Base-by-base conservation (phyloP, 2,329 filamentous ascomycete species). In the Colletotrichum sp. region DNA sequence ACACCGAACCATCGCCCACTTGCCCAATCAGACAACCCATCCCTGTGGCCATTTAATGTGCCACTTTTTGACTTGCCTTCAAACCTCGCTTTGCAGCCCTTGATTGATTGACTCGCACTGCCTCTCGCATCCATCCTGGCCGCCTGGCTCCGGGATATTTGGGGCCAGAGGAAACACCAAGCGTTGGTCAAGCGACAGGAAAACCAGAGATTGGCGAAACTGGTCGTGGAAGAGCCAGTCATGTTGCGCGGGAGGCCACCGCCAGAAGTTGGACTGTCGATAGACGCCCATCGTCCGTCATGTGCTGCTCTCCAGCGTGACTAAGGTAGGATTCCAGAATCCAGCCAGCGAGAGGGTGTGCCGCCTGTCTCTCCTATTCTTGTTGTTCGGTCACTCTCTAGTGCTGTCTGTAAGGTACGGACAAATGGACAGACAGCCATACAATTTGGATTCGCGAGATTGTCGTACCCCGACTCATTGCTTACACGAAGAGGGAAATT, bases 71-170 rank as follows among this genome's bases (percentile, higher is more conserved):
- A 71, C 52, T 72, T 55, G 69, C 55, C 55, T 63, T 63, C 62
- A 72, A 67, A 67, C 69, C 36, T 67, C 70, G 39, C 59, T 62
- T 39, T 62, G 21, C 70, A 57, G 55, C 34, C 69, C 63, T 72
- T 68, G 63, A 30, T 75, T 71, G 52, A 76, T 76, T 73, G 69
- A 76, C 73, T 76, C 70, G 73, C 57, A 28, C 39, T 66, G 24
- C 59, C 18, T 52, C 44, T 52, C 44, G 44, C 44, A 52, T 52
- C n/a, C 28, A 64, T 39, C 69, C 72, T 66, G 71, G 69, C 59
- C 39, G 21, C 16, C n/a, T 34, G 36, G 36, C 30, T 30, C 69
- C 55, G 24, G 55, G 69, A 57, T 55, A 44, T 59, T 32, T 34
- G 65, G 21, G 24, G 15, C 52, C 30, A 44, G 36, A 67, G 63